Evolutionary conservation across 306 rosid species (phyloP).

Genomic region (Corylus heterophylla): DNA sequence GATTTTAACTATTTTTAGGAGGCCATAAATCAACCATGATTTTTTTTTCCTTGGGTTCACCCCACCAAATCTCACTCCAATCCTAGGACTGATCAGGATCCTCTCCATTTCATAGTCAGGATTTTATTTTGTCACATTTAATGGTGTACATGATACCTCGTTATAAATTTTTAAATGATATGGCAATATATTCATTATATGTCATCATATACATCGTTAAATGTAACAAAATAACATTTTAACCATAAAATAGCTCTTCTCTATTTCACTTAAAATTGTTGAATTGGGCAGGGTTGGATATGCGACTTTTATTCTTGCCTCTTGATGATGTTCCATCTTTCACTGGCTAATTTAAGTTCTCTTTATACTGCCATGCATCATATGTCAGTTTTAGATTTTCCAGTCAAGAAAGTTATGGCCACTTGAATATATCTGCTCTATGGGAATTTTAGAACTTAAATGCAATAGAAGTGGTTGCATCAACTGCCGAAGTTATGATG

Average conservation of each 20-base stretch:
- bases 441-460: not conserved
- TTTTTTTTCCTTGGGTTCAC: no score
- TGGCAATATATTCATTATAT: no score
- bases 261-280: no score
- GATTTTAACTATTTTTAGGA: not conserved
- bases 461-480: not conserved
- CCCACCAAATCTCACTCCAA: not conserved
- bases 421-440: not conserved
- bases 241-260: no score
- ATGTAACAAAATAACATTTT: no score
- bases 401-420: no score
- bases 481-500: constrained; percentile 11
- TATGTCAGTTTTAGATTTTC: not conserved
- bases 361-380: not conserved
- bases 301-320: not conserved
- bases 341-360: not conserved
- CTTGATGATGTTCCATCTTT: not conserved
- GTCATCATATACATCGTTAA: no score
- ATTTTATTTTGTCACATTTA: no score
- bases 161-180: no score
- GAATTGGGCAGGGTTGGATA: not conserved
- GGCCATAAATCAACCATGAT: no score
- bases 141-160: no score
- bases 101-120: no score
- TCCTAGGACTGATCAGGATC: not conserved